These are phyloP conservation scores for Xylaria multiplex DNA, from an alignment of 2,329 filamentous ascomycete genomes.

Conservation along the genomic window DNA sequence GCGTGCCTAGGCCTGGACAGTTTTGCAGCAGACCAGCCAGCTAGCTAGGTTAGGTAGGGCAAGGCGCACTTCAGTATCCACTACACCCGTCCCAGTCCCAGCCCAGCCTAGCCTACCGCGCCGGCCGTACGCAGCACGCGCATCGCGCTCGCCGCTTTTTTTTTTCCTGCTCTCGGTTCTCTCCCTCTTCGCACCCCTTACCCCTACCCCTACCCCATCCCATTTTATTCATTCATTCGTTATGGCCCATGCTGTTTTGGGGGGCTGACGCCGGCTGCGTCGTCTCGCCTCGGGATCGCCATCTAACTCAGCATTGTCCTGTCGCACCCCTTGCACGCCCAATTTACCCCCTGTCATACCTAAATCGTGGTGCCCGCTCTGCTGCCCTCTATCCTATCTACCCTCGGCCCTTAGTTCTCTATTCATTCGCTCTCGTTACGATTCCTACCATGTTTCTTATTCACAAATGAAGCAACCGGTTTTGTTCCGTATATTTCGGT, in stretches of 20 bases:
- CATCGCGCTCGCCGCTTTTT: constrained; percentile 33
- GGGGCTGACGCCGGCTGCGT: constrained; percentile 42
- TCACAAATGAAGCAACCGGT: not conserved
- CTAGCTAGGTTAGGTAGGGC: constrained; percentile 31
- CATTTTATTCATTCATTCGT: not conserved
- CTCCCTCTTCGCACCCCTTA: not conserved
- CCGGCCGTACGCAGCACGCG: constrained; percentile 28
- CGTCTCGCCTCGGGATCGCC: constrained; percentile 45
- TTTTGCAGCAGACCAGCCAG: constrained; percentile 21
- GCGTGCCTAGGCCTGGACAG: constrained; percentile 25
- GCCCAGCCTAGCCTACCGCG: constrained; percentile 22
- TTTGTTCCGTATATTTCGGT: constrained; percentile 13
- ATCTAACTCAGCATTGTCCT: constrained; percentile 30
- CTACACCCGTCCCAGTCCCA: constrained; percentile 19
- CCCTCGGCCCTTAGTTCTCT: constrained; percentile 7
- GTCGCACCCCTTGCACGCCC: constrained; percentile 29
- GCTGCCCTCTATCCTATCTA: not conserved
- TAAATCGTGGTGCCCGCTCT: constrained; percentile 19
- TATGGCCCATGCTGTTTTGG: constrained; percentile 24
- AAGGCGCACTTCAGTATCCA: constrained; percentile 37
- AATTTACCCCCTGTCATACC: constrained; percentile 28
- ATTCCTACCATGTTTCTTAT: not conserved
- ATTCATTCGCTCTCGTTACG: constrained; percentile 4
- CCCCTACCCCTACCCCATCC: not conserved
- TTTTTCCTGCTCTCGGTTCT: not conserved